A percentile compares a stretch with the other conserved stretches of the same genome.
Evolutionary conservation across 1,284 basidiomycete genomes (phyloP).

Genomic region (Wallemia ichthyophaga): DNA sequence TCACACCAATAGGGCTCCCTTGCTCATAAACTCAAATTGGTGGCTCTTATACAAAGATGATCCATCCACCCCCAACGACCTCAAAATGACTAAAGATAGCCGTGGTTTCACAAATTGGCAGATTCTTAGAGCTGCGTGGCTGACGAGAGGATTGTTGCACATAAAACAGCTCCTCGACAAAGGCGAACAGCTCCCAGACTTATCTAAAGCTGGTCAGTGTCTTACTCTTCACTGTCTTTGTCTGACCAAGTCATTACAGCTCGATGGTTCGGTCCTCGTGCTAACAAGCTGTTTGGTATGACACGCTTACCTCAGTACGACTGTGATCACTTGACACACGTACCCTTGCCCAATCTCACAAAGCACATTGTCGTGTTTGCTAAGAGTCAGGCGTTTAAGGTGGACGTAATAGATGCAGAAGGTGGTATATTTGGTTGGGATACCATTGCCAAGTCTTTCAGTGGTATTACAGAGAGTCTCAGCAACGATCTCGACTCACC

Average conservation of each 20-base stretch:
- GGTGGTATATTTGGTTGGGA: slow-evolving; percentile 16
- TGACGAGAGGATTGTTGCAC: slow-evolving; percentile 40
- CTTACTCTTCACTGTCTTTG: slow-evolving; percentile 1
- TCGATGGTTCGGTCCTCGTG: slow-evolving; percentile 5
- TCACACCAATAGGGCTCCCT: slow-evolving; percentile 58
- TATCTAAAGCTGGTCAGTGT: background rate
- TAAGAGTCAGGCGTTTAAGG: slow-evolving; percentile 50
- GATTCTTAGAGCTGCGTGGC: slow-evolving; percentile 53
- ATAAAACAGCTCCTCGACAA: slow-evolving; percentile 39
- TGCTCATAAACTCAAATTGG: slow-evolving; percentile 86
- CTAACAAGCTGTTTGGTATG: background rate
- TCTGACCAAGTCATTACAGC: background rate
- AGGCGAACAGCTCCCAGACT: slow-evolving; percentile 20
- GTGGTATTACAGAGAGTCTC: slow-evolving; percentile 23
- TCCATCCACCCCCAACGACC: slow-evolving; percentile 17
- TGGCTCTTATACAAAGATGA: slow-evolving; percentile 55
- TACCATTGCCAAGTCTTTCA: slow-evolving; percentile 36
- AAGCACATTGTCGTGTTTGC: slow-evolving; percentile 38
- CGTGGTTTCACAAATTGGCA: slow-evolving; percentile 47
- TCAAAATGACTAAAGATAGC: background rate
- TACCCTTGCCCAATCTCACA: slow-evolving; percentile 20
- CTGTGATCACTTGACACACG: slow-evolving; percentile 7
- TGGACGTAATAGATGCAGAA: slow-evolving; percentile 31
- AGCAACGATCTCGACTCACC: slow-evolving; percentile 18
- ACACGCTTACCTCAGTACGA: background rate